Evolutionary conservation across 2,329 filamentous ascomycete species (phyloP).

Genomic region (Cercospora canescens): DNA sequence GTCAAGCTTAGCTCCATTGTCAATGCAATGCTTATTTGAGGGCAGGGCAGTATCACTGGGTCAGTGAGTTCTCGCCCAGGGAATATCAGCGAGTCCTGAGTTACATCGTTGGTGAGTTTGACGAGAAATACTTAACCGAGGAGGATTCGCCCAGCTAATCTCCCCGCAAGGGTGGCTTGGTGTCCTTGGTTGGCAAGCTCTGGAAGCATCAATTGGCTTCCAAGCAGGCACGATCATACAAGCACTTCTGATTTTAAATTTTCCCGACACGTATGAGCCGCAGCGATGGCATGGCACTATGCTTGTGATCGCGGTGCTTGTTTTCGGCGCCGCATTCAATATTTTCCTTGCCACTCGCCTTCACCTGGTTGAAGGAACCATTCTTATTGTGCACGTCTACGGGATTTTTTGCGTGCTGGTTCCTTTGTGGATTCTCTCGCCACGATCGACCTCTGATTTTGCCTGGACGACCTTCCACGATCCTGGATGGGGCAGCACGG

Average conservation of each 20-base stretch:
- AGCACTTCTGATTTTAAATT: constrained; percentile 44
- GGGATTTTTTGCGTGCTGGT: constrained; percentile 27
- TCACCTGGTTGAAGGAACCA: constrained; percentile 28
- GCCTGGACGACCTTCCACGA: constrained; percentile 17
- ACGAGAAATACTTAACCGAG: background rate
- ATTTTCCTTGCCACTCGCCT: constrained; percentile 24
- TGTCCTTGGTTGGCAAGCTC: constrained; percentile 40
- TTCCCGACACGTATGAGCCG: constrained; percentile 39
- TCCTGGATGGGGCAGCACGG: constrained; percentile 39
- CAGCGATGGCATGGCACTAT: constrained; percentile 48
- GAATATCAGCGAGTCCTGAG: background rate
- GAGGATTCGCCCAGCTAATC: background rate
- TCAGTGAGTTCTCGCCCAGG: constrained; percentile 41
- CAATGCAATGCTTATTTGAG: background rate
- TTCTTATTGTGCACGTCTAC: constrained; percentile 36
- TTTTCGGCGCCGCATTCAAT: constrained; percentile 28
- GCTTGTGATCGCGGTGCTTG: constrained; percentile 32
- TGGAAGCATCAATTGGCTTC: constrained; percentile 42
- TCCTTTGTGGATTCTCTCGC: constrained; percentile 15
- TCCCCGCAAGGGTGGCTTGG: constrained; percentile 39
- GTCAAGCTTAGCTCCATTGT: background rate
- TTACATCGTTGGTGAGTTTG: constrained; percentile 3
- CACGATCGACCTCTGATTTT: constrained; percentile 21
- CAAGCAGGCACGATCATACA: constrained; percentile 47
- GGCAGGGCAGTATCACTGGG: constrained; percentile 24